Evolutionary conservation across 225 moss, liverwort and hornwort species (phyloP), one percentile per base, ranked within the genome.

Genomic region (Ulota crispa): DNA sequence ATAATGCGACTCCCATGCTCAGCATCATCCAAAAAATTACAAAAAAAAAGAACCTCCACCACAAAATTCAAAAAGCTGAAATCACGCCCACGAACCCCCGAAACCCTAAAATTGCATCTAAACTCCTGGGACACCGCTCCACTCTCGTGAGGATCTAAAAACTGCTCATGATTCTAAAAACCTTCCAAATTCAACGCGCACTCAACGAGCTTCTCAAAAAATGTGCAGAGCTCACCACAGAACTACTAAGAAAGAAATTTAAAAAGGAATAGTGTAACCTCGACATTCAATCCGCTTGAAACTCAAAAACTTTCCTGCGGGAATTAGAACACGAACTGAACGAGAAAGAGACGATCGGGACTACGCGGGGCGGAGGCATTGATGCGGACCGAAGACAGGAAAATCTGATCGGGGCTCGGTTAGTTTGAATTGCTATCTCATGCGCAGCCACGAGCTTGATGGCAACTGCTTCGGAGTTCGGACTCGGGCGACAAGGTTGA

Each of bases 1-100:
- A 85, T 85, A 65, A 54, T 84, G 85, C 78, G 69, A 70, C 30
- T 5, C 56, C 62, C 80, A 31, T 42, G 37, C 26, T 54, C 82
- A 86, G 68, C 66, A 37, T 56, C 55, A 75, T 74, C 66, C n/a
- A 27, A 55, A 16, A 36, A 24, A 54, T 2, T 50, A 1, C n/a
- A n/a, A n/a, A 18, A 6, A 50, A 3, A 54, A 10, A 60, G 60
- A 34, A 34, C 34, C 34, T 34, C 0, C 72, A 37, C 55, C 50
- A 26, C 69, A 70, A 7, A 45, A 45, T 14, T 14, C 4, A 45
- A 45, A 45, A 45, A 45, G 14, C 45, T 14, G 3, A 64, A 57
- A 43, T 36, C 71, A 34, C 37, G 23, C 7, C 31, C 31, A 34
- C 52, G 1, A 69, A 27, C 23, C 41, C 20, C 20, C 47, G 83